Conservation (phyloP, 768 basidiomycete genomes). For the Auriscalpium vulgare region DNA sequence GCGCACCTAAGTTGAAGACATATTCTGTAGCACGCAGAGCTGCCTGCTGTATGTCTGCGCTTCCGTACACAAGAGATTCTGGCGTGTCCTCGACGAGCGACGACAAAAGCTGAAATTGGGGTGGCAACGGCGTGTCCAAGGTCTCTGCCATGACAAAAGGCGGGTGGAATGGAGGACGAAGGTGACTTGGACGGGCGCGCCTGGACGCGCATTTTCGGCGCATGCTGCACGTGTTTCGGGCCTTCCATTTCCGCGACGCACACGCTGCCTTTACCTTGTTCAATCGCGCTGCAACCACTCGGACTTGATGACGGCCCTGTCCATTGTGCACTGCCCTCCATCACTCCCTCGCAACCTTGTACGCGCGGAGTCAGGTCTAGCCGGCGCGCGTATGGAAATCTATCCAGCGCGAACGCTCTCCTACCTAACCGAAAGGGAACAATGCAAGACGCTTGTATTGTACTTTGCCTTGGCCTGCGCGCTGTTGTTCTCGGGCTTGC, state of each 20-base stretch:
- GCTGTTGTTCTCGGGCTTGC: background rate
- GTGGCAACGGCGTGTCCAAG: constrained; percentile 21
- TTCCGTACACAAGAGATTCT: constrained; percentile 49
- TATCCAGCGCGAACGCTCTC: no score
- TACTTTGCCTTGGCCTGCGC: constrained; percentile 5
- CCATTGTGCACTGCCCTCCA: background rate
- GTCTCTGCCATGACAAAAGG: background rate
- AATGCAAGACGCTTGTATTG: constrained; percentile 2
- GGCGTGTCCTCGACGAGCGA: constrained; percentile 45
- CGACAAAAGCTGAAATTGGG: constrained; percentile 43
- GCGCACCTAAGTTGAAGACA: constrained; percentile 69
- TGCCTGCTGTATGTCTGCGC: constrained; percentile 41
- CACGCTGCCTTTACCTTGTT: background rate
- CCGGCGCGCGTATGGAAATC: no score
- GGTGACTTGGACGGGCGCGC: background rate
- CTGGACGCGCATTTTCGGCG: no score
- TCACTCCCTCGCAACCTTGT: no score
- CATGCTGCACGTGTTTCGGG: no score
- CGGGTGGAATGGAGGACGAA: background rate
- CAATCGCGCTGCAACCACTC: background rate
- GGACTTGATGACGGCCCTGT: background rate
- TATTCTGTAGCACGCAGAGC: constrained; percentile 66
- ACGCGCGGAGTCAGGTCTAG: no score
- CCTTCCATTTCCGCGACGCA: background rate
- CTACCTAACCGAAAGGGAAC: background rate